Evolutionary conservation across 306 rosid genomes (phyloP).

Genomic region (Pterocarpus macrocarpus): DNA sequence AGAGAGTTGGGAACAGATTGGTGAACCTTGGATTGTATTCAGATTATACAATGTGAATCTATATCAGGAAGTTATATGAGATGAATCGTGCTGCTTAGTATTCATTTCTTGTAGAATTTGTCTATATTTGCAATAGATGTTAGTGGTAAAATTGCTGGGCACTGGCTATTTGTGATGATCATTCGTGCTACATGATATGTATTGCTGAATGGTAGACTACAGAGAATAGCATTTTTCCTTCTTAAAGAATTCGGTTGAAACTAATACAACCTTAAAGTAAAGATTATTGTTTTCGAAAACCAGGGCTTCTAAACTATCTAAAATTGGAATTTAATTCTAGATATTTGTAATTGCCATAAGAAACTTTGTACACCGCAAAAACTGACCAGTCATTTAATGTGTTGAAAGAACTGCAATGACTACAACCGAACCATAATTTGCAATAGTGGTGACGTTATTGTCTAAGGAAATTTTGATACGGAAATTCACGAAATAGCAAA

Average conservation of each 20-base stretch:
- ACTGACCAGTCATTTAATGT: not conserved
- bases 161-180: not conserved
- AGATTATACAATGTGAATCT: slow-evolving; percentile 36
- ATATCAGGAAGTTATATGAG: slow-evolving; percentile 27
- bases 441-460: no score
- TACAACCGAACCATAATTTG: no score
- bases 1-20: slow-evolving; percentile 88
- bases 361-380: not conserved
- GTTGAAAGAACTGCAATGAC: no score
- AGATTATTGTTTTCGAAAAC: not conserved
- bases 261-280: not conserved
- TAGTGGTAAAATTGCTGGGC: slow-evolving; percentile 2
- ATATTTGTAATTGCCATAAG: not conserved
- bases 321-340: not conserved
- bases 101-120: slow-evolving; percentile 25
- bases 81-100: slow-evolving; percentile 20
- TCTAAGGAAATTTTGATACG: no score
- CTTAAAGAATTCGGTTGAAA: not conserved
- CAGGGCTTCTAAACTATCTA: not conserved
- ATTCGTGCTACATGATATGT: not conserved
- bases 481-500: no score
- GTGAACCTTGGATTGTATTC: slow-evolving; percentile 58
- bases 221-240: not conserved
- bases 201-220: not conserved
- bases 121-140: slow-evolving; percentile 29